Evolutionary conservation across 257 asterid genomes (phyloP), one percentile per base, ranked within the genome.

Genomic region (Cruciata laevipes): DNA sequence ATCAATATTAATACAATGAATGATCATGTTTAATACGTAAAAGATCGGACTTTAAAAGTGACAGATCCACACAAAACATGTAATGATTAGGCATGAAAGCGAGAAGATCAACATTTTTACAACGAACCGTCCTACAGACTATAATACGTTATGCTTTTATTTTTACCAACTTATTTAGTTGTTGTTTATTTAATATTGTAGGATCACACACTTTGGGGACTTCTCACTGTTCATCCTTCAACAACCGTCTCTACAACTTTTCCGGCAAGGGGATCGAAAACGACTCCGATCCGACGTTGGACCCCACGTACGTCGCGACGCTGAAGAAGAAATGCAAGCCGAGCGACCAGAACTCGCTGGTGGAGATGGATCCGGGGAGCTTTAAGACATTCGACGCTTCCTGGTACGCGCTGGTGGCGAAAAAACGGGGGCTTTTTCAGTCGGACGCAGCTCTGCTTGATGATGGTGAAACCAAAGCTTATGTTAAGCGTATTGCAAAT

Each of bases 281-380:
- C 24, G 84, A 77, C 60, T 10, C 63, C 0, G 84, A 79, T 60
- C 83, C 81, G 18, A 31, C 71, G 0, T 53, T 82, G 73, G 84
- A 82, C 20, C 69, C 81, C 0, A 33, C 68, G 2, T 82, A 82
- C 68, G 64, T 69, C 0, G 69, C 14, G 9, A 56, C 14, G 2
- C 61, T 79, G 73, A 79, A 70, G 65, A 8, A 3, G 52, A 82
- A 72, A 60, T 82, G 84, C 73, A 20, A 14, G 7, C 75, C 64
- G n/a, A 69, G 75, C 13, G 84, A 65, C 32, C 76, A 49, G 25
- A 70, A 60, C 5, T 38, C 81, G 8, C 65, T 79, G 10, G 84
- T 71, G 17, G 87, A 79, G 72, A 79, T 82, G 79, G 84, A 79
- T 71, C 84, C 84, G 2, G 87, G 84, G 55, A 82, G 84, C 55